phyloP scores from a whole-genome alignment of 1,284 basidiomycete species.

The Cystobasidium sp. region DNA sequence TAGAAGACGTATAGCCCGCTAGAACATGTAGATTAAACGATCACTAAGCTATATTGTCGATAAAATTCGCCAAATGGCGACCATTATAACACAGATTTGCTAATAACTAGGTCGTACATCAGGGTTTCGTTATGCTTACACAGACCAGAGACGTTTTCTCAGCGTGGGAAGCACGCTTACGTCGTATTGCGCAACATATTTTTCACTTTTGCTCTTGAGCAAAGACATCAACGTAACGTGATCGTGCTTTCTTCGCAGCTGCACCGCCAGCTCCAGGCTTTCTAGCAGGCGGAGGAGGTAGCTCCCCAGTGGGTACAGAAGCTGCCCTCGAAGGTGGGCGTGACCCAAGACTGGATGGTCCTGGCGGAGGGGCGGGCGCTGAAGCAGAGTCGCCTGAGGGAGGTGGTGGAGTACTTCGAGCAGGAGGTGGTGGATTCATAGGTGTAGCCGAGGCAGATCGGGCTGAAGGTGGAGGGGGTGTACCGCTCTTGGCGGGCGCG shows the following conservation, averaged over 20 bases:
- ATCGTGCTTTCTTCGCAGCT: slow-evolving; percentile 35
- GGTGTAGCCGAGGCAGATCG: slow-evolving; percentile 16
- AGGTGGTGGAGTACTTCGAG: slow-evolving; percentile 14
- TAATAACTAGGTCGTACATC: neutral
- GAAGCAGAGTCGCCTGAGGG: neutral
- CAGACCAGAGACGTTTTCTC: too few species aligned
- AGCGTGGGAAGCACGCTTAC: too few species aligned
- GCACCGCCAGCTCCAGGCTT: slow-evolving; percentile 33
- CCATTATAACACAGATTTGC: neutral
- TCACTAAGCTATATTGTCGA: slow-evolving; percentile 9
- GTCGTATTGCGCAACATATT: neutral
- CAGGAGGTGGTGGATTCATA: neutral
- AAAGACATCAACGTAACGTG: slow-evolving; percentile 43
- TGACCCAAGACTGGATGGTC: slow-evolving; percentile 1
- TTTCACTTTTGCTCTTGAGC: slow-evolving; percentile 37
- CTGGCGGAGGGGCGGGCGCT: slow-evolving; percentile 2
- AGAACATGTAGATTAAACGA: neutral
- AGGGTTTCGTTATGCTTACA: neutral
- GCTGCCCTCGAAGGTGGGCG: slow-evolving; percentile 10
- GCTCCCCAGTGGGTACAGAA: neutral
- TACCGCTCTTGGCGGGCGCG: slow-evolving; percentile 4
- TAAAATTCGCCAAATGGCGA: neutral
- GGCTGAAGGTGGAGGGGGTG: slow-evolving; percentile 24
- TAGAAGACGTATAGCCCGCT: neutral
- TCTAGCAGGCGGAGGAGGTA: slow-evolving; percentile 24